Evolutionary conservation across 345 rosid genomes (phyloP), one percentile per base, ranked within the genome.

Genomic region (Lenwebbia sp.): DNA sequence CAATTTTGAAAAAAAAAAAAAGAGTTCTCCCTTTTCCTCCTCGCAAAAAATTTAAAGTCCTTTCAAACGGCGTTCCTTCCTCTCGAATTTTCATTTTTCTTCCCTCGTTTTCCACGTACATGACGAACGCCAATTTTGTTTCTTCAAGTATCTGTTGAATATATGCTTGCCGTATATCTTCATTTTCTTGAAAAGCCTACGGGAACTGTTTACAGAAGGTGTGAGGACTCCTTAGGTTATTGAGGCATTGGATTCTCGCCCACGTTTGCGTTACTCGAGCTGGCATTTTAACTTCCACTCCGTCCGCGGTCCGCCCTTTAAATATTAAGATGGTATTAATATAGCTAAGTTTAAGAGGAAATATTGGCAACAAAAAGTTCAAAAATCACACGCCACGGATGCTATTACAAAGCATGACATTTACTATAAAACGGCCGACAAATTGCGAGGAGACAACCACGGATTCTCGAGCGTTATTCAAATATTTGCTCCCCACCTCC

Each of bases 201-300:
- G 3, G 19, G 12, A 33, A 65, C 13, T 21, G 10, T 4, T 30
- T 7, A 33, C 5, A 9, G 0, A 33, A 3, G 13, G 0, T 1
- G 0, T 0, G 37, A 7, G 41, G 75, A 3, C 11, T 62, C 2
- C 15, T 30, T 6, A 62, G 6, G 41, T 0, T 62, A 30, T 3
- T 1, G 5, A 30, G 41, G 22, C 12, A 30, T 62, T 62, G 11
- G 41, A 62, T 62, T 10, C 23, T 30, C 5, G 41, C 56, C 6
- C 0, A 0, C 17, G 25, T 17, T 4, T 33, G 23, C 44, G 5
- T 65, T 17, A 7, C 44, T 33, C 6, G 12, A 65, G 3, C 12
- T 8, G 23, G 14, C 44, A 30, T 65, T 33, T 11, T 65, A 33
- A 8, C 41, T 17, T 4, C 25, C 22, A 12, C 44, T 28, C 33